A percentile compares a stretch with the other conserved stretches of the same genome.
phyloP scores from a whole-genome alignment of 2,329 filamentous ascomycete species.

The Incumbomyces delicatus region DNA sequence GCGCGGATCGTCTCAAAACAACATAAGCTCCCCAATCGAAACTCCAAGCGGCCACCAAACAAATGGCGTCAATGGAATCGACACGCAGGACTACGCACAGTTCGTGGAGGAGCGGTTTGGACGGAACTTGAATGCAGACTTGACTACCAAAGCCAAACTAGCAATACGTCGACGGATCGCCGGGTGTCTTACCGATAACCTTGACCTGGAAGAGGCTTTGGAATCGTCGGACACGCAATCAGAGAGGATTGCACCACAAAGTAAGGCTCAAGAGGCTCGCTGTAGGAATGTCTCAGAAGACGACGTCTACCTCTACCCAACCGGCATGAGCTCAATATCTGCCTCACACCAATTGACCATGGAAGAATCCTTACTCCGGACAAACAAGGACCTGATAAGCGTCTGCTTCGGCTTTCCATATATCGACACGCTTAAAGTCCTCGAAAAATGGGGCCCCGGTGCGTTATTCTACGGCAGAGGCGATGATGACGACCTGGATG shows the following conservation, averaged over 20 bases:
- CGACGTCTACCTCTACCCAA: slow-evolving; percentile 81
- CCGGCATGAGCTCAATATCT: slow-evolving; percentile 93
- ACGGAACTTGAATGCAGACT: slow-evolving; percentile 70
- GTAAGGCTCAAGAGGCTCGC: slow-evolving; percentile 19
- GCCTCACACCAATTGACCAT: slow-evolving; percentile 70
- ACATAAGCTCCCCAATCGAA: slow-evolving; percentile 21
- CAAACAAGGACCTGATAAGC: slow-evolving; percentile 45
- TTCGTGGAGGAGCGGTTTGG: slow-evolving; percentile 95
- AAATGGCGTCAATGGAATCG: slow-evolving; percentile 28
- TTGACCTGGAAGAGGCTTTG: slow-evolving; percentile 54
- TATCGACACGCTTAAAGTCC: slow-evolving; percentile 87
- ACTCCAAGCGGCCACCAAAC: slow-evolving; percentile 10
- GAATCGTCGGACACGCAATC: slow-evolving; percentile 26
- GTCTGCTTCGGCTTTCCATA: slow-evolving; percentile 97
- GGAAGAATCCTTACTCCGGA: slow-evolving; percentile 47
- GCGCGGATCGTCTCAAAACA: slow-evolving; percentile 47
- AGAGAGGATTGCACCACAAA: slow-evolving; percentile 27
- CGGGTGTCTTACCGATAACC: slow-evolving; percentile 65
- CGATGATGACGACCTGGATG: slow-evolving; percentile 66
- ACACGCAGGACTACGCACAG: slow-evolving; percentile 55
- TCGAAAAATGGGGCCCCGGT: slow-evolving; percentile 88
- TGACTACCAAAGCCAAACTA: slow-evolving; percentile 71
- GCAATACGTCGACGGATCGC: slow-evolving; percentile 83
- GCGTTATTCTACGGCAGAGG: slow-evolving; percentile 80
- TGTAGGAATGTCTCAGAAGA: slow-evolving; percentile 44